phyloP scores from a whole-genome alignment of 139 green algal genomes.

The Tetradesmus lagerheimii region DNA sequence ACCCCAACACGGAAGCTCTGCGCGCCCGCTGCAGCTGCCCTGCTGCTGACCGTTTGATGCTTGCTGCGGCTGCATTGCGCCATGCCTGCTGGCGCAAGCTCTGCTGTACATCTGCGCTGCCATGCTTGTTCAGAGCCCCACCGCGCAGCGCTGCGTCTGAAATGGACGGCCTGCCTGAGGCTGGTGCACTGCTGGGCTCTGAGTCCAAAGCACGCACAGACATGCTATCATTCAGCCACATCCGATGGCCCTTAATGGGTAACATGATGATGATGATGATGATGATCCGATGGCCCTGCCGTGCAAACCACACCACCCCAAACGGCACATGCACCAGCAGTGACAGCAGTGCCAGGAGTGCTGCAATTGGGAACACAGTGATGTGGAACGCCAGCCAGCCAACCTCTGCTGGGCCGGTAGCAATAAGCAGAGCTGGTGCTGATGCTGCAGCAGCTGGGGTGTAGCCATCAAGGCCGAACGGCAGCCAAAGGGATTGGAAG shows the following conservation, averaged over 20 bases:
- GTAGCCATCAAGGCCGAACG: conserved; percentile 15
- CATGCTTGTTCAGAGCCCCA: neutral
- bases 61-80: neutral
- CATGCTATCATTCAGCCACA: neutral
- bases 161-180: neutral
- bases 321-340: conserved; percentile 24
- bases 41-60: too few relatives aligned
- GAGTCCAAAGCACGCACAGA: neutral
- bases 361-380: conserved; percentile 3
- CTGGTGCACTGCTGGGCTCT: neutral
- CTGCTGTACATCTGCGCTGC: neutral
- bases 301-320: neutral
- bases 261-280: too few relatives aligned
- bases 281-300: neutral
- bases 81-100: neutral
- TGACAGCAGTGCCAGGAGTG: conserved; percentile 5
- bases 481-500: neutral
- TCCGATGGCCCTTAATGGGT: neutral
- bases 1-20: neutral
- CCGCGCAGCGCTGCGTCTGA: neutral
- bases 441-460: neutral
- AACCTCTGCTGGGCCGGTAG: conserved; percentile 11
- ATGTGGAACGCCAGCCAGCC: neutral
- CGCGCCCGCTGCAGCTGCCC: neutral
- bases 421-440: neutral